Evolutionary conservation across 1,284 basidiomycete species (phyloP).

Genomic region (Marasmius tenuissimus): DNA sequence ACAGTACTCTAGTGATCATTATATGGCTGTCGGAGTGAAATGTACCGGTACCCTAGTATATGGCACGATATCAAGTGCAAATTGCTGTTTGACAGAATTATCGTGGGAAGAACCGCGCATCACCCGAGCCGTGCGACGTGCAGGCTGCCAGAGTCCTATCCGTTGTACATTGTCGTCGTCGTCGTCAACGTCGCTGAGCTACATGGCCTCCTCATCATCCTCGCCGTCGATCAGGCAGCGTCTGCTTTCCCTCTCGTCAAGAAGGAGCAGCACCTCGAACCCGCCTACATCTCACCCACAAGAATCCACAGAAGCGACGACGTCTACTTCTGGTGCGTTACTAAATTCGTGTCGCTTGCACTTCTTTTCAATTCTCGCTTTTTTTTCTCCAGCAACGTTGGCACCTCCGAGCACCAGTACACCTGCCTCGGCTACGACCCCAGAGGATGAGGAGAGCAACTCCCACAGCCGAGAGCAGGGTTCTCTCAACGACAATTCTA

Average conservation of each 20-base stretch:
- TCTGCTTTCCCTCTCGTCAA: slow-evolving; percentile 20
- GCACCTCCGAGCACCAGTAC: background rate
- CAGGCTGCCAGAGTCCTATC: no score
- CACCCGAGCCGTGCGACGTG: no score
- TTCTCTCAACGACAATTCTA: slow-evolving; percentile 32
- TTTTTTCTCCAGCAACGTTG: background rate
- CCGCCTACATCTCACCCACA: background rate
- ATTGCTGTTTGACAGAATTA: no score
- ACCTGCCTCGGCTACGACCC: slow-evolving; percentile 8
- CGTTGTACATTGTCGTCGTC: background rate
- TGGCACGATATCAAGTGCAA: no score
- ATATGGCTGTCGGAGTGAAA: no score
- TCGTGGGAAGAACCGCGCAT: no score
- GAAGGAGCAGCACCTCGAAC: background rate
- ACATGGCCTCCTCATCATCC: background rate
- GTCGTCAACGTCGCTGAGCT: background rate
- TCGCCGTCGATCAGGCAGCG: slow-evolving; percentile 11
- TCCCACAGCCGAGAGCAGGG: slow-evolving; percentile 39
- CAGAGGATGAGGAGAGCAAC: slow-evolving; percentile 8
- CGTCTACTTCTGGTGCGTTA: background rate
- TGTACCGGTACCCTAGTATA: no score
- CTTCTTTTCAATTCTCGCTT: background rate
- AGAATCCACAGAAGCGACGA: background rate
- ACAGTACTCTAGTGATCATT: no score
- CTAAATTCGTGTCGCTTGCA: background rate